A percentile compares a stretch with the other conserved stretches of the same genome.
Evolutionary conservation across 2,329 filamentous ascomycete genomes (phyloP).

Genomic region (Mycosphaerelloides madeirae): DNA sequence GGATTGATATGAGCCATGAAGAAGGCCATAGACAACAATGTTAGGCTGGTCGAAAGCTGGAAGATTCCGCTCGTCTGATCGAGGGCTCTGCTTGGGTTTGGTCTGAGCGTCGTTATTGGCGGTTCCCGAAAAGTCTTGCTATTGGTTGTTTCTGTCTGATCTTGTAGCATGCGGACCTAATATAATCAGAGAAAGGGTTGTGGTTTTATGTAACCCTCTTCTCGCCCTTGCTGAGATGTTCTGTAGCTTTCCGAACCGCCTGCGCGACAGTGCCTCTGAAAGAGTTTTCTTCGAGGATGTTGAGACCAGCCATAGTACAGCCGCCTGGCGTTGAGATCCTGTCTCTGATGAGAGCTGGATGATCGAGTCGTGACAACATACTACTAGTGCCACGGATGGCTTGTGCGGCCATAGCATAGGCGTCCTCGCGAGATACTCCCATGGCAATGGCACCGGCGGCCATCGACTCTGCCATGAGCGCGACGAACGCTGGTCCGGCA

Average conservation of each 20-base stretch:
- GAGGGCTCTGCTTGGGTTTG: too few species aligned
- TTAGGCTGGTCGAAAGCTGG: too few species aligned
- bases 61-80: too few species aligned
- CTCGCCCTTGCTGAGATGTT: too few species aligned
- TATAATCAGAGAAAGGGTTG: too few species aligned
- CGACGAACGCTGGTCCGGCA: constrained; percentile 70
- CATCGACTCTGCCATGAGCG: constrained; percentile 68
- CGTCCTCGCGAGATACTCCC: constrained; percentile 68
- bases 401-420: constrained; percentile 72
- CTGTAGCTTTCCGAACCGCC: constrained; percentile 65
- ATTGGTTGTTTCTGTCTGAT: too few species aligned
- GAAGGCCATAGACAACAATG: too few species aligned
- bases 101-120: too few species aligned
- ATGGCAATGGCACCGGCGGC: constrained; percentile 75
- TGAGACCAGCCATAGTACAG: constrained; percentile 69
- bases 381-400: constrained; percentile 69
- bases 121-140: too few species aligned
- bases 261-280: constrained; percentile 63
- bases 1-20: too few species aligned
- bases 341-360: constrained; percentile 69
- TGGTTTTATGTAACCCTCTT: too few species aligned
- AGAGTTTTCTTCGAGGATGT: constrained; percentile 68
- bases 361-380: constrained; percentile 63
- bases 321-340: constrained; percentile 74
- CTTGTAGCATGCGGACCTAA: too few species aligned